Evolutionary conservation across 352 stramenopile genomes (phyloP), one percentile per base, ranked within the genome.

Genomic region (Globisporangium polare): DNA sequence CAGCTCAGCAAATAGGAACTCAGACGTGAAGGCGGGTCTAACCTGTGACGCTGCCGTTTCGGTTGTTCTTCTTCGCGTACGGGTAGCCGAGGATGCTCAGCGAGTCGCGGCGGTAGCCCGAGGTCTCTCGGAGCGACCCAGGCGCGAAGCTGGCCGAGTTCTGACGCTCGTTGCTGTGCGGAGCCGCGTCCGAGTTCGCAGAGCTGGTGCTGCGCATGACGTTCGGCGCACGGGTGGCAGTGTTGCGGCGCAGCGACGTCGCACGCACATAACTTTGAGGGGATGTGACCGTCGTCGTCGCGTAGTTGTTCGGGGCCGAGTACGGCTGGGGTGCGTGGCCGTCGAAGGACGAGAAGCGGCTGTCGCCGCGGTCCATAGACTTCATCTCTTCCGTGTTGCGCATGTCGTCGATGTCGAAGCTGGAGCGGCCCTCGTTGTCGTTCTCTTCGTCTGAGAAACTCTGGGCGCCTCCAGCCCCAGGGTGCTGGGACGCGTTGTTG

Each of bases 401-500:
- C 73, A 90, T 86, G 67, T 92, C 80, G 46, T 92, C 83, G 51
- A 94, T 83, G 63, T 94, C 83, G 65, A 93, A 94, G 66, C 86
- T 94, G 9, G 81, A 86, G 46, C 86, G 86, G 10, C 75, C 69
- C 15, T 70, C 61, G 1, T 80, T 66, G 33, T 81, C 69, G 27
- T 79, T 67, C 2, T 79, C 63, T 6, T 80, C 59, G 27, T 56
- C 69, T 24, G 71, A 67, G 26, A 62, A 58, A 18, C 58, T 63
- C 20, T 63, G 54, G 39, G 53, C 63, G 15, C 13, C 39, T 18
- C 17, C 39, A 45, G 18, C 39, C 37, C 53, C 63, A 27, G 69
- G 64, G 35, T 71, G 75, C n/a, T 71, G 67, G 37, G 67, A 67
- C 51, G 65, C 43, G 35, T 53, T 29, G 8, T 53, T 29, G 13